A percentile compares a stretch with the other conserved stretches of the same genome.
phyloP scores from a whole-genome alignment of 225 moss, liverwort and hornwort species.

The Sphagnum contortum region DNA sequence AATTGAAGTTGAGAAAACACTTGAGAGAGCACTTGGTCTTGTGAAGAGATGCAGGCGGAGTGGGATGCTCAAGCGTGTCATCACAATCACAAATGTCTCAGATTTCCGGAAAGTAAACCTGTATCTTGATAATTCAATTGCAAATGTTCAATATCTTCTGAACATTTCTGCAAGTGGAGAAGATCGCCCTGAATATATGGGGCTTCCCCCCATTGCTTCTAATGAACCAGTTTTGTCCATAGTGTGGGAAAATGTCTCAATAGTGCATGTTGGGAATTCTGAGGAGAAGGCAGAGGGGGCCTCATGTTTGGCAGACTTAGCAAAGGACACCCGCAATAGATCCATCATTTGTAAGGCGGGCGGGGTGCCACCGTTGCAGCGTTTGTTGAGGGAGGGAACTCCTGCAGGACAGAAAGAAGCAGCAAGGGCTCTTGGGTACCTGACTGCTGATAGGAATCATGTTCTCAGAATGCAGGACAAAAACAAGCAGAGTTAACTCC shows the following conservation, averaged over 20 bases:
- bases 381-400: constrained; percentile 33
- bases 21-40: constrained; percentile 31
- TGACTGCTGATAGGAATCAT: constrained; percentile 20
- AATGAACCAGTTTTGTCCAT: constrained; percentile 24
- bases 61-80: constrained; percentile 39
- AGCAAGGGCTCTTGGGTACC: constrained; percentile 24
- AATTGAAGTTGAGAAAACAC: constrained; percentile 32
- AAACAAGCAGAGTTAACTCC: not conserved
- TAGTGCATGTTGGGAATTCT: constrained; percentile 27
- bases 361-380: constrained; percentile 33
- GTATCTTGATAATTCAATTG: constrained; percentile 33
- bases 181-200: constrained; percentile 25
- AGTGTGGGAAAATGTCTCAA: constrained; percentile 41
- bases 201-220: constrained; percentile 33
- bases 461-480: constrained; percentile 20
- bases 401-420: constrained; percentile 30
- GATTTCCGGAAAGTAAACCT: constrained; percentile 33
- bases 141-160: constrained; percentile 37
- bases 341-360: constrained; percentile 46
- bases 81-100: constrained; percentile 33
- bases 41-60: constrained; percentile 44
- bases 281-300: constrained; percentile 25
- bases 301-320: constrained; percentile 12
- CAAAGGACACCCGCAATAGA: constrained; percentile 20
- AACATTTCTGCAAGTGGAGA: constrained; percentile 39